A percentile compares a stretch with the other conserved stretches of the same genome.
Conservation (phyloP, 2,329 filamentous ascomycete species). For the Claviceps sp. region DNA sequence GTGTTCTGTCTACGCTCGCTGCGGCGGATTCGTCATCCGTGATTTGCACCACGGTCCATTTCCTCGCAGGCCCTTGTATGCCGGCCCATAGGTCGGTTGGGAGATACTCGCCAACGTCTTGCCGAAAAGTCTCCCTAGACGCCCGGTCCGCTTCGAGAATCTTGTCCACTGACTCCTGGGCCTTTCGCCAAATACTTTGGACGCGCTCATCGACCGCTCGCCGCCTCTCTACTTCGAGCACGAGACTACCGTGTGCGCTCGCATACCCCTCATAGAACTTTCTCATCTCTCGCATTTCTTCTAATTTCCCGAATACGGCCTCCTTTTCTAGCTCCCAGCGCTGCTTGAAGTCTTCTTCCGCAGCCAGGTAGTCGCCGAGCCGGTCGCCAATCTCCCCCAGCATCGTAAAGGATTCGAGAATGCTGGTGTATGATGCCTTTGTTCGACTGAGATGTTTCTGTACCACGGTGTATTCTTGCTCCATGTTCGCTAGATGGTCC, state of each 20-base stretch:
- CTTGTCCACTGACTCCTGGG: constrained; percentile 61
- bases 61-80: constrained; percentile 45
- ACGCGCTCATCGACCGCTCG: constrained; percentile 61
- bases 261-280: constrained; percentile 83
- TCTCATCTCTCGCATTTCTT: constrained; percentile 63
- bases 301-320: constrained; percentile 53
- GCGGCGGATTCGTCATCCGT: constrained; percentile 13
- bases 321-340: constrained; percentile 65
- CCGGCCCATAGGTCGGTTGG: constrained; percentile 81
- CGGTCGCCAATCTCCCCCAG: constrained; percentile 55
- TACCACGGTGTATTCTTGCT: constrained; percentile 52
- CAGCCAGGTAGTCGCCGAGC: constrained; percentile 50
- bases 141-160: constrained; percentile 59
- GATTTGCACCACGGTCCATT: constrained; percentile 34
- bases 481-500: constrained; percentile 65
- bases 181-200: constrained; percentile 60
- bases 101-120: constrained; percentile 73
- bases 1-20: constrained; percentile 3
- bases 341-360: constrained; percentile 48
- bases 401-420: constrained; percentile 48
- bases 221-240: constrained; percentile 72
- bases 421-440: constrained; percentile 37
- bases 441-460: constrained; percentile 44
- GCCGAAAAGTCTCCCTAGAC: constrained; percentile 64
- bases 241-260: constrained; percentile 67